Conservation (phyloP, 306 rosid species). For the Calophaca sinica region DNA sequence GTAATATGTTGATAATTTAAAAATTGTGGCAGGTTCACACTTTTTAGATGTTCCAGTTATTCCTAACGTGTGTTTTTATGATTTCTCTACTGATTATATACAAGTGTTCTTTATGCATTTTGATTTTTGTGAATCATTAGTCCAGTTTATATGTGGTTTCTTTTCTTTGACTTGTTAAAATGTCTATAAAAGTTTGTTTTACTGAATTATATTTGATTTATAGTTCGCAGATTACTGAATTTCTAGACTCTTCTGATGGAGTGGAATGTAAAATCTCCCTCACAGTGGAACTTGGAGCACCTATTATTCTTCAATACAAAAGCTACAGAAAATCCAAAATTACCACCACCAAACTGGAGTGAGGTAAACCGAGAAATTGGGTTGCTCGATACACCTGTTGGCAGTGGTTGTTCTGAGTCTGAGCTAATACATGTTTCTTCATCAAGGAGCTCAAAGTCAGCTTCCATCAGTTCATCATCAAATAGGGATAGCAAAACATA, state of each 20-base stretch:
- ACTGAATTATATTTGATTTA: conserved; percentile 15
- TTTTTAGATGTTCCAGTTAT: neutral
- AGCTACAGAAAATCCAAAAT: conserved; percentile 57
- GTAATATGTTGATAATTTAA: neutral
- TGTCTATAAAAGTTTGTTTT: neutral
- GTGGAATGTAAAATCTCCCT: conserved; percentile 69
- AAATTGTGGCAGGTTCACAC: conserved; percentile 7
- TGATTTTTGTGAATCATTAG: neutral
- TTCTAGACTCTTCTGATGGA: conserved; percentile 63
- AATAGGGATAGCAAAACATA: conserved; percentile 68
- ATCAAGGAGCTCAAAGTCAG: conserved; percentile 71
- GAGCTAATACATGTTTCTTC: conserved; percentile 56
- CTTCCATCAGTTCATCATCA: conserved; percentile 68
- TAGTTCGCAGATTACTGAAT: conserved; percentile 48
- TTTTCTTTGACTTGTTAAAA: conserved; percentile 24
- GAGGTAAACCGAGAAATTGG: conserved; percentile 60
- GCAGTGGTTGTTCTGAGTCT: conserved; percentile 62
- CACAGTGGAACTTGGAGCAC: conserved; percentile 79
- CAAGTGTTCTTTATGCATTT: neutral
- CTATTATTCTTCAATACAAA: conserved; percentile 56
- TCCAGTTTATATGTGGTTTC: conserved; percentile 31
- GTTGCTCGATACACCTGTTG: conserved; percentile 54
- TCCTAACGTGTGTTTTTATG: neutral
- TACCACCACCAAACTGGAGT: conserved; percentile 54
- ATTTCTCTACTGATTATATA: neutral